Base-by-base conservation (phyloP, 208 protist genomes). In the Crithidia bombi region DNA sequence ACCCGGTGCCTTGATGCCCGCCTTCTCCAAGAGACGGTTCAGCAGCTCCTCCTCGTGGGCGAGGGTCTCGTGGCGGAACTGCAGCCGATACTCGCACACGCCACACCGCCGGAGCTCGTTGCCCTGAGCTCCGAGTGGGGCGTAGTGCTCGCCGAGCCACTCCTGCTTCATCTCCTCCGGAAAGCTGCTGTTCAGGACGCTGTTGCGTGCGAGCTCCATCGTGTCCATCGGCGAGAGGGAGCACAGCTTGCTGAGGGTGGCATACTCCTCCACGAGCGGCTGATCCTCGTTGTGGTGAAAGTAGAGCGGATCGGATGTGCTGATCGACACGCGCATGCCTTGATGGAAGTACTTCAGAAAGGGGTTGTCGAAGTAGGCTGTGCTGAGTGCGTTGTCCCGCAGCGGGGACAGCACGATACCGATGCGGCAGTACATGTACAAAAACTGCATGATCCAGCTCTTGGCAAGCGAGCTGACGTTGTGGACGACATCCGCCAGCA, bases 371-470 rank as follows among this genome's bases (percentile, higher is more conserved):
- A 98, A 86, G 78, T 99, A 99, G 19, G 91, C 75, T 19, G 98
- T 87, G 65, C 97, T 97, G 17, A 99, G 83, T 19, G 87, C 89
- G 85, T 99, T 99, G 82, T 99, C 99, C 65, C 90, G 92, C 54
- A 99, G 70, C 23, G 98, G 98, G 19, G 96, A 99, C 81, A 99
- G 89, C 17, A 98, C 94, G 23, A 99, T 80, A 38, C 98, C 98
- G 62, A 99, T 94, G 68, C 99, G 97, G 57, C 85, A 88, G 46
- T 99, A 90, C 82, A 99, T 98, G 82, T 98, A 97, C 17, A 99
- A 87, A 82, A 99, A 99, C 84, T 99, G 95, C 78, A 99, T 92
- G 30, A 98, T 95, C 65, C 98, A 98, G 62, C 84, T 88, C 57
- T 98, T 96, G 58, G 92, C 75, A 4, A 99, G 87, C 12, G 90